Evolutionary conservation across 768 basidiomycete species (phyloP), one percentile per base, ranked within the genome.

Genomic region (Mycena kentingensis): DNA sequence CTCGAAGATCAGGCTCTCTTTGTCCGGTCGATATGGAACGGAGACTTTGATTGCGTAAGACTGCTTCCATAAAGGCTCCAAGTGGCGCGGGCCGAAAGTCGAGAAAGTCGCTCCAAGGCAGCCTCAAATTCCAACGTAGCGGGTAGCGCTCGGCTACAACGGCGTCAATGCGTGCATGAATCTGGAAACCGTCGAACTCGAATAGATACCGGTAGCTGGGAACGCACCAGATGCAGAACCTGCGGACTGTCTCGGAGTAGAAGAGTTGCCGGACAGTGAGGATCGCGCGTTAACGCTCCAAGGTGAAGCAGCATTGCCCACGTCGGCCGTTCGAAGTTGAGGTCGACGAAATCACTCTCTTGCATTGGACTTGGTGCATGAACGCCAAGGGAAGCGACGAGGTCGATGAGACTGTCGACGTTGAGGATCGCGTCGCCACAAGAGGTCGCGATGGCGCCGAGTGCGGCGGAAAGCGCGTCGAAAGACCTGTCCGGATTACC

Each of bases 1-100:
- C 53, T 3, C 22, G 53, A 16, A 54, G 16, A 19, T 43, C 35
- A 10, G 53, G 47, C 16, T 54, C 53, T 24, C 29, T 4, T 6
- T 11, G 34, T 11, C 21, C 29, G 11, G 24, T 18, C 53, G 8
- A 49, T 31, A n/a, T n/a, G 7, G 19, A 27, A 15, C 39, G 42
- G n/a, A 2, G 29, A 3, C 24, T n/a, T 36, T 49, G 47, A 43
- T 37, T 36, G 18, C 26, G 21, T 6, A 54, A 43, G 8, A 49
- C 34, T n/a, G n/a, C 13, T 10, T 16, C 32, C 29, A 28, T 2
- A 54, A 15, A 8, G 49, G 13, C 6, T 44, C 34, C 4, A 37
- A 16, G 16, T 49, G 32, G 25, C 8, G 34, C 3, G 25, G 1
- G 12, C 22, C 37, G 18, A 32, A 28, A 5, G 24, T 24, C 27